Evolutionary conservation across 2,329 filamentous ascomycete species (phyloP).

Genomic region (Cytospora mali): DNA sequence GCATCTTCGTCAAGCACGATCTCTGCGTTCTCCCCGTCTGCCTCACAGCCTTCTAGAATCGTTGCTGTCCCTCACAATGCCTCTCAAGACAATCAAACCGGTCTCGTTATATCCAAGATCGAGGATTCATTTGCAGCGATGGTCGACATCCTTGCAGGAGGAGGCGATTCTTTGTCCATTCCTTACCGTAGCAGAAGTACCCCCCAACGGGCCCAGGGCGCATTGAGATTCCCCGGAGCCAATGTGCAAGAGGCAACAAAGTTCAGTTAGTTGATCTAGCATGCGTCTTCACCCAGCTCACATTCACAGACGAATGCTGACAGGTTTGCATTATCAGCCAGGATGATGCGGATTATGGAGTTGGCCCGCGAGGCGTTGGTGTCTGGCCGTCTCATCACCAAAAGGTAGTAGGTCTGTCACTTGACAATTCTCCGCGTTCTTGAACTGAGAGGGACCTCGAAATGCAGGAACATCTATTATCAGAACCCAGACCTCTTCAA

Average conservation of each 20-base stretch:
- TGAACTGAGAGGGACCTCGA: background rate
- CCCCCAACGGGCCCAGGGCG: conserved; percentile 22
- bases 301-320: conserved; percentile 1
- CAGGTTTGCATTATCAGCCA: conserved; percentile 45
- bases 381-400: conserved; percentile 58
- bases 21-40: background rate
- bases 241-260: conserved; percentile 51
- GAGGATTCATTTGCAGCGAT: conserved; percentile 58
- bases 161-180: conserved; percentile 48
- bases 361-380: conserved; percentile 61
- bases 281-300: background rate
- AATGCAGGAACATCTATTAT: conserved; percentile 76
- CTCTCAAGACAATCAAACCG: conserved; percentile 27
- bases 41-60: conserved; percentile 12
- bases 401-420: conserved; percentile 56
- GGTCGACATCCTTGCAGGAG: conserved; percentile 49
- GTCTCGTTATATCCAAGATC: conserved; percentile 52
- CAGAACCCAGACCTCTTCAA: conserved; percentile 72
- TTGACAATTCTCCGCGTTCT: rapidly evolving
- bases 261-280: conserved; percentile 47
- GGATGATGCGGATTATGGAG: conserved; percentile 60
- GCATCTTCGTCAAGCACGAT: background rate
- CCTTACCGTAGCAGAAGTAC: conserved; percentile 43
- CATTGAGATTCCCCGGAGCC: conserved; percentile 50
- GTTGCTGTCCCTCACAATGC: background rate